Percentiles rank a stretch among this genome's conserved stretches.
These are phyloP conservation scores for Citrus trifoliata DNA, from an alignment of 345 rosid genomes.

Conservation along the genomic window DNA sequence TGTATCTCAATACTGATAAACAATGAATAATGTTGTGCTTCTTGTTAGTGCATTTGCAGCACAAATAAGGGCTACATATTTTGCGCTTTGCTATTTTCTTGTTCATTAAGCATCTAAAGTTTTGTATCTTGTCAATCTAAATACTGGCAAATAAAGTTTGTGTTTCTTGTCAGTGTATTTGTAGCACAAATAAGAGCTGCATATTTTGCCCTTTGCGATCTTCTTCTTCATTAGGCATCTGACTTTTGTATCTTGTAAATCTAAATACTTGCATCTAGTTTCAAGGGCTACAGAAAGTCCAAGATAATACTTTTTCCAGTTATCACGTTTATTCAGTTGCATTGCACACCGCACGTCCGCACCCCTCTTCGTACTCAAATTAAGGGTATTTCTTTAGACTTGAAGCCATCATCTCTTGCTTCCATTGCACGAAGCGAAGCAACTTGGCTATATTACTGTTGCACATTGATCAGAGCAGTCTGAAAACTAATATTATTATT, in stretches of 20 bases:
- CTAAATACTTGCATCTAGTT: neutral
- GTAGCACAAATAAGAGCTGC: conserved; percentile 2
- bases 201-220: neutral
- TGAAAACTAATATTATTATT: neutral
- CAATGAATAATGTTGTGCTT: neutral
- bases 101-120: neutral
- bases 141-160: neutral
- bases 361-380: no score
- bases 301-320: no score
- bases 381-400: no score
- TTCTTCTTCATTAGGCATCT: neutral
- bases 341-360: no score
- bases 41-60: neutral
- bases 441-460: neutral
- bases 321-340: no score
- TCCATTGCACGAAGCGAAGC: no score
- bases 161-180: neutral
- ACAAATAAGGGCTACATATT: conserved; percentile 8
- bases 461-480: neutral
- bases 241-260: neutral
- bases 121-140: neutral
- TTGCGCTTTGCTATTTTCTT: neutral
- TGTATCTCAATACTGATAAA: neutral
- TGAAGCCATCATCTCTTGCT: no score
- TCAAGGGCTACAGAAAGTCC: neutral